Conservation (phyloP, 2,329 filamentous ascomycete genomes). For the Alternaria conjuncta region DNA sequence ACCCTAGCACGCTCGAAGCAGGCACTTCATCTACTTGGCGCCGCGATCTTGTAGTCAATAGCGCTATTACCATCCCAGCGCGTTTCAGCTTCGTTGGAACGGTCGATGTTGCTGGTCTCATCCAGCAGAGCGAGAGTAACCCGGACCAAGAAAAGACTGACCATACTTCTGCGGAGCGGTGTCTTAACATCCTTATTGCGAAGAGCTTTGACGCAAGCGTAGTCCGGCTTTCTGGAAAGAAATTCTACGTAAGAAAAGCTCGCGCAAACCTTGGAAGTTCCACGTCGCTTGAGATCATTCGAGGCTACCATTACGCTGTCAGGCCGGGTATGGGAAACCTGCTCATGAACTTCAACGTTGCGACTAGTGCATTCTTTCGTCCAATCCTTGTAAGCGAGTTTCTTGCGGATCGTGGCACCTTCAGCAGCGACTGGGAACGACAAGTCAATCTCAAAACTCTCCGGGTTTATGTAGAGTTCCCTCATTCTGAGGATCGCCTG, state of each 20-base stretch:
- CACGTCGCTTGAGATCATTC: conserved; percentile 9
- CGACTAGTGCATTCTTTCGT: conserved; percentile 17
- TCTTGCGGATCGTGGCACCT: not conserved
- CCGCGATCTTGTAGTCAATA: too few relatives aligned
- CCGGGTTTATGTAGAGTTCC: not conserved
- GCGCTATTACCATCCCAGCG: not conserved
- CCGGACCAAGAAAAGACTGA: not conserved
- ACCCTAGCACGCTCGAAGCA: not conserved
- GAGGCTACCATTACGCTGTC: conserved; percentile 20
- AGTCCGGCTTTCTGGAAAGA: conserved; percentile 8
- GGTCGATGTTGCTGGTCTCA: not conserved
- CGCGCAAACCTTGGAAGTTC: not conserved
- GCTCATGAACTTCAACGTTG: conserved; percentile 13
- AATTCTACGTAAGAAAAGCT: conserved; percentile 3
- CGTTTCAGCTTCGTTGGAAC: not conserved
- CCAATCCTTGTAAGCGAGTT: conserved; percentile 17
- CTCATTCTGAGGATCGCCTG: not conserved
- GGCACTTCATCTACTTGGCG: too few relatives aligned
- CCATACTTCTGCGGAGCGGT: not conserved
- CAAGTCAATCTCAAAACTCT: not conserved
- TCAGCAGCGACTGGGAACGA: not conserved
- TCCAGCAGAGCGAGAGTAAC: too few relatives aligned
- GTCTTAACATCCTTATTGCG: conserved; percentile 10
- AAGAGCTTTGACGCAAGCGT: not conserved
- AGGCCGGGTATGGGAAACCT: conserved; percentile 14